Percentiles rank a stretch among this genome's conserved stretches.
phyloP scores from a whole-genome alignment of 345 rosid species.

The Camelina laxa region DNA sequence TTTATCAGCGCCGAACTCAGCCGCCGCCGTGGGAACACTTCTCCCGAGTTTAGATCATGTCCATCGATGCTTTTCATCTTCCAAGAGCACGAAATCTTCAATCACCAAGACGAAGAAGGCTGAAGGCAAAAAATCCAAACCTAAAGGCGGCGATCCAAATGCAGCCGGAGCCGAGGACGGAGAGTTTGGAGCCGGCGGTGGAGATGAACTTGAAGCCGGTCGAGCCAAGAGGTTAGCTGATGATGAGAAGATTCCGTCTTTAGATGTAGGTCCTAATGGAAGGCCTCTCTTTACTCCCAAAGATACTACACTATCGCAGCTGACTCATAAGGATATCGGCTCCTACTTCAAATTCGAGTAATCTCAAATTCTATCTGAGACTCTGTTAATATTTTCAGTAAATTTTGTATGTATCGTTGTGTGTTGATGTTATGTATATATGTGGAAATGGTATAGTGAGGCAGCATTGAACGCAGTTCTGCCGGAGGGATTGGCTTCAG shows the following conservation, averaged over 20 bases:
- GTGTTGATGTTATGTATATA: constrained; percentile 11
- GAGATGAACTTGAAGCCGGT: constrained; percentile 50
- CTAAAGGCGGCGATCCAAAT: constrained; percentile 43
- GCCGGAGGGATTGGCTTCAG: constrained; percentile 84
- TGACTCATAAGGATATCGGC: constrained; percentile 62
- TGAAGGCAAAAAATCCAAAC: constrained; percentile 54
- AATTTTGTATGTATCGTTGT: constrained; percentile 1
- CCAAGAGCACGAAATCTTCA: constrained; percentile 43
- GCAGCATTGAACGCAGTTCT: constrained; percentile 57
- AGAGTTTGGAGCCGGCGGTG: constrained; percentile 45
- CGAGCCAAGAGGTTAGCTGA: constrained; percentile 65
- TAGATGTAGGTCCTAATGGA: constrained; percentile 69
- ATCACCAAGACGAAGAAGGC: constrained; percentile 53
- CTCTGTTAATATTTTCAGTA: neutral
- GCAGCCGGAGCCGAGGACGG: constrained; percentile 45
- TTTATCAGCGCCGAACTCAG: constrained; percentile 32
- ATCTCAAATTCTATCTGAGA: neutral
- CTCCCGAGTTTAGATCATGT: constrained; percentile 32
- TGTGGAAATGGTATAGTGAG: constrained; percentile 45
- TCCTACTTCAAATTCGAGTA: constrained; percentile 81
- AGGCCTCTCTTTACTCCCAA: constrained; percentile 78
- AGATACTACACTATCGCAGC: constrained; percentile 62
- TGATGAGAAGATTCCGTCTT: constrained; percentile 71
- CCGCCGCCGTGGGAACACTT: constrained; percentile 8
- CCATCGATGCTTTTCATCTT: constrained; percentile 45